phyloP scores from a whole-genome alignment of 1,284 basidiomycete species.

The Cutaneotrichosporon sp. region DNA sequence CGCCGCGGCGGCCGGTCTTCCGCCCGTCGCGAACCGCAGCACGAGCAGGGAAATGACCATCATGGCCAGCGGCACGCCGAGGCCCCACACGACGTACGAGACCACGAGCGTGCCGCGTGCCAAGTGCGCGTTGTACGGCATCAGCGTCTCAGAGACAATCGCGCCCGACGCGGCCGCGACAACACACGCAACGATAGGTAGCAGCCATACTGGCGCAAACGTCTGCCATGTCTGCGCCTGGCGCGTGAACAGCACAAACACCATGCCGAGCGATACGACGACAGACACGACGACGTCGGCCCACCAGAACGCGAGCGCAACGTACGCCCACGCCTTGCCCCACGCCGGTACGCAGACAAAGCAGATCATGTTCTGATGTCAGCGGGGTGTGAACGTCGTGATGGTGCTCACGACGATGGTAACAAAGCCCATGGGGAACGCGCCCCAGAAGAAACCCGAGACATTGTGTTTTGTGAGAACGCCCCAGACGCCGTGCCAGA shows the following conservation, averaged over 20 bases:
- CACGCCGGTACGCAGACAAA: constrained; percentile 46
- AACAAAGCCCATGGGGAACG: constrained; percentile 64
- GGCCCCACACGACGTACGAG: constrained; percentile 50
- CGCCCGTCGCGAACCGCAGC: constrained; percentile 49
- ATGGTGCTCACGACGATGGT: constrained; percentile 55
- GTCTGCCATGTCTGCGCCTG: constrained; percentile 58
- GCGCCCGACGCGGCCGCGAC: constrained; percentile 64
- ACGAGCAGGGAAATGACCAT: constrained; percentile 57
- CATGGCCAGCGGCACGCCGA: constrained; percentile 52
- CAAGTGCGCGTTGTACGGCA: constrained; percentile 50
- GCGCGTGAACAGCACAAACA: constrained; percentile 61
- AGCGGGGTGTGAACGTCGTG: constrained; percentile 8
- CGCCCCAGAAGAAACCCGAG: constrained; percentile 63
- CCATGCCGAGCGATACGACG: constrained; percentile 58
- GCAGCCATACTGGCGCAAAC: constrained; percentile 61
- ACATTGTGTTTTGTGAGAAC: constrained; percentile 58
- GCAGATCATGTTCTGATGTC: constrained; percentile 51
- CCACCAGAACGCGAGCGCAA: constrained; percentile 74
- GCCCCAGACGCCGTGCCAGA: constrained; percentile 57
- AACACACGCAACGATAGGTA: constrained; percentile 66
- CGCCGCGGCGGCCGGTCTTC: constrained; percentile 49
- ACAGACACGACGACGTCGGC: constrained; percentile 56
- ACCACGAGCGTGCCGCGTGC: constrained; percentile 57
- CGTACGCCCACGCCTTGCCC: constrained; percentile 56
- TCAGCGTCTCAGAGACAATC: constrained; percentile 54